Evolutionary conservation across 2,329 filamentous ascomycete species (phyloP).

Genomic region (Trichoderma polysporum): DNA sequence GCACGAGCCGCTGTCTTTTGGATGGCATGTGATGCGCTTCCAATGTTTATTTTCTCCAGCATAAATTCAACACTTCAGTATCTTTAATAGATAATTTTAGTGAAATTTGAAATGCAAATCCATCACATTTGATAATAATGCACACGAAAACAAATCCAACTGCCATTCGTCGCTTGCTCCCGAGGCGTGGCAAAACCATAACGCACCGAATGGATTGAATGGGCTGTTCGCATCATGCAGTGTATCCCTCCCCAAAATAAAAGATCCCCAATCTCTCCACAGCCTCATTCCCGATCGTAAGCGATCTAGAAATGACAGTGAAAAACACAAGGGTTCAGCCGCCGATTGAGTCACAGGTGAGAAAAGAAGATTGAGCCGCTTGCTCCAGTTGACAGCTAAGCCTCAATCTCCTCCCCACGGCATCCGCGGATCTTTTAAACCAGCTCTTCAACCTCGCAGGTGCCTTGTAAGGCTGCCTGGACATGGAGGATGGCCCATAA

Average conservation of each 20-base stretch:
- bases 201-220: no score
- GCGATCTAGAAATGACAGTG: neutral
- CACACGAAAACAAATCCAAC: neutral
- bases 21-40: neutral
- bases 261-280: neutral
- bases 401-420: neutral
- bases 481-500: neutral
- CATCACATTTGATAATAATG: neutral
- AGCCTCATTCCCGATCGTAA: neutral
- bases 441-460: neutral
- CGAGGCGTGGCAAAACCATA: no score
- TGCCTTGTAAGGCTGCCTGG: conserved; percentile 19
- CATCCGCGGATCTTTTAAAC: no score
- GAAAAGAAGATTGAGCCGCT: neutral
- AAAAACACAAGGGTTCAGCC: neutral
- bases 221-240: neutral
- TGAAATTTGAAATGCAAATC: neutral
- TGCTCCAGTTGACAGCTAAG: neutral
- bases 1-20: neutral
- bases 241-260: neutral
- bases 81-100: neutral
- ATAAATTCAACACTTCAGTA: no score
- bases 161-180: neutral
- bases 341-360: conserved; percentile 13
- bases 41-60: neutral